Evolutionary conservation across 768 basidiomycete species (phyloP).

Genomic region (Termitomyces sp.): DNA sequence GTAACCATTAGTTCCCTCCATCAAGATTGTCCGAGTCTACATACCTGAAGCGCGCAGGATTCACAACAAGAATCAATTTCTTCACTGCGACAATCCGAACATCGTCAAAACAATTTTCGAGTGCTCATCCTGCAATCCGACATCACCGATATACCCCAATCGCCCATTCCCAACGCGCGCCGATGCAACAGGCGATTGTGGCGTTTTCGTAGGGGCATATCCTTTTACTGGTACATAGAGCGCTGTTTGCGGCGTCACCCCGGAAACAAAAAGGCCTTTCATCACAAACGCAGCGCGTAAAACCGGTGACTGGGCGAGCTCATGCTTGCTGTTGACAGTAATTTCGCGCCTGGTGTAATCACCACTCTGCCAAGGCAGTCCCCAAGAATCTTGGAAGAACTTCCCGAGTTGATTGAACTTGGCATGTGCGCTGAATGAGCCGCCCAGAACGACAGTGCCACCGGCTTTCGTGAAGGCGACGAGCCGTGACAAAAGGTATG

Average conservation of each 20-base stretch:
- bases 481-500: conserved; percentile 16
- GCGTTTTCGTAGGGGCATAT: neutral
- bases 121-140: conserved; percentile 20
- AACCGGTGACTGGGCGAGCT: conserved; percentile 9
- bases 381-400: conserved; percentile 17
- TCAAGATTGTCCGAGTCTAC: neutral
- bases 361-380: conserved; percentile 14
- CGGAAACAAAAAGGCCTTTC: conserved; percentile 22
- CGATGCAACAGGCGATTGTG: conserved; percentile 22
- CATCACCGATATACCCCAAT: conserved; percentile 30
- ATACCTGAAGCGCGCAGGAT: neutral
- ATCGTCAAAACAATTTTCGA: conserved; percentile 25
- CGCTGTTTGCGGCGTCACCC: conserved; percentile 14
- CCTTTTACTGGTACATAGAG: conserved; percentile 19
- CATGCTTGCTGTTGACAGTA: conserved; percentile 12
- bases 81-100: conserved; percentile 16
- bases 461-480: conserved; percentile 21
- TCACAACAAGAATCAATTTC: neutral
- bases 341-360: conserved; percentile 10
- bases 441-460: conserved; percentile 24
- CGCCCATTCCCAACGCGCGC: conserved; percentile 20
- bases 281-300: conserved; percentile 18
- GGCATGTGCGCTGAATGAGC: conserved; percentile 16
- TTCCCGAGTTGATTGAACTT: conserved; percentile 10
- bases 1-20: neutral